These are phyloP conservation scores for Boletus rex-veris DNA, from an alignment of 768 basidiomycete species.

Conservation along the genomic window DNA sequence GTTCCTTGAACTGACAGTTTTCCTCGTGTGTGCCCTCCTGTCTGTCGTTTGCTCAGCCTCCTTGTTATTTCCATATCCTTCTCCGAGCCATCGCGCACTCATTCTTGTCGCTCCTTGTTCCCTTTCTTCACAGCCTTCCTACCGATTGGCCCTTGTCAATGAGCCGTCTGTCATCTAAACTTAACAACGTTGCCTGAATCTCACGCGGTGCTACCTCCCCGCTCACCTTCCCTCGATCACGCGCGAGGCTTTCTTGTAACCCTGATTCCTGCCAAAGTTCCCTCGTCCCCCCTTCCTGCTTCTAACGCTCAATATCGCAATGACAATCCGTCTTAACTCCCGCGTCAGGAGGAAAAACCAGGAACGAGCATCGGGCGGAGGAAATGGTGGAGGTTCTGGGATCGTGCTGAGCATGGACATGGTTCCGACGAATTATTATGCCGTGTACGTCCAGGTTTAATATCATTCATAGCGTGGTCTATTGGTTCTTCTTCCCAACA, in stretches of 20 bases:
- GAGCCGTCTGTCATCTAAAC: neutral
- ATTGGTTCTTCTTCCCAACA: neutral
- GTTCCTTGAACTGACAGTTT: slow-evolving; percentile 10
- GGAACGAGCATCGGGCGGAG: slow-evolving; percentile 32
- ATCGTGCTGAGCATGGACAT: slow-evolving; percentile 56
- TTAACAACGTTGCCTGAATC: slow-evolving; percentile 15
- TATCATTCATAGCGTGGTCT: neutral
- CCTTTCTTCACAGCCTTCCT: neutral
- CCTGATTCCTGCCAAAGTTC: neutral
- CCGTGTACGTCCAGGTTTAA: slow-evolving; percentile 42
- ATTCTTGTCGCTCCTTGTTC: neutral
- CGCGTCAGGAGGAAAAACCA: slow-evolving; percentile 6
- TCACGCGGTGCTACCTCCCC: slow-evolving; percentile 17
- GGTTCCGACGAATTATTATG: slow-evolving; percentile 49
- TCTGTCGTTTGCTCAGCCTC: neutral
- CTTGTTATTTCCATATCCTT: neutral
- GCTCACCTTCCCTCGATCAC: slow-evolving; percentile 2
- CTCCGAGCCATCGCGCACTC: neutral
- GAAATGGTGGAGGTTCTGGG: slow-evolving; percentile 49
- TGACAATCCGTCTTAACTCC: slow-evolving; percentile 11
- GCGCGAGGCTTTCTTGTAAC: neutral
- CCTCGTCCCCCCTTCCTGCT: neutral
- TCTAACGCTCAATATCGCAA: neutral
- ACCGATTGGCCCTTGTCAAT: slow-evolving; percentile 7
- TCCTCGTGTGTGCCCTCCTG: neutral